A percentile compares a stretch with the other conserved stretches of the same genome.
phyloP scores from a whole-genome alignment of 495 filamentous ascomycete genomes.

The Aspergillus baeticus region DNA sequence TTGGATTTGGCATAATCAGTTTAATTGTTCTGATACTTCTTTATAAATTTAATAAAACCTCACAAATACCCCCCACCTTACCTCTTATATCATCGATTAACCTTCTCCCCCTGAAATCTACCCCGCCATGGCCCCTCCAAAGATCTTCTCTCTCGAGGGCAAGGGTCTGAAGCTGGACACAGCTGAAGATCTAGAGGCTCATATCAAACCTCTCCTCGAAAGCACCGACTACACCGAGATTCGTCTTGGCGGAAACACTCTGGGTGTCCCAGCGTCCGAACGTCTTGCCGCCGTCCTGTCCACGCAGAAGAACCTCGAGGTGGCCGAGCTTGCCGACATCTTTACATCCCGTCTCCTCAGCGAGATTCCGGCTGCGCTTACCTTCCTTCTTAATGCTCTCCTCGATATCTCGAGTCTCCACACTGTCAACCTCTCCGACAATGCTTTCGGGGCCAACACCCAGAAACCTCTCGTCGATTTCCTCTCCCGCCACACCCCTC shows the following conservation, averaged over 20 bases:
- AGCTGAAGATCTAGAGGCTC: conserved; percentile 79
- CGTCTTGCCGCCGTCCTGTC: conserved; percentile 75
- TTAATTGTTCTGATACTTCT: not conserved
- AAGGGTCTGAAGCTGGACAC: conserved; percentile 88
- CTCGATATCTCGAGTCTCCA: conserved; percentile 78
- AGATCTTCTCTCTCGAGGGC: conserved; percentile 86
- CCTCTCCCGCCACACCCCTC: conserved; percentile 77
- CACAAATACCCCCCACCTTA: not conserved
- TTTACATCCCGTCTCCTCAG: conserved; percentile 92
- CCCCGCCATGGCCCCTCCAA: conserved; percentile 56
- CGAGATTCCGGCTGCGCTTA: conserved; percentile 89
- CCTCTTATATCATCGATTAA: not conserved
- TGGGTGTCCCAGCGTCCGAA: conserved; percentile 84
- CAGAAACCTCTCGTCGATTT: conserved; percentile 81
- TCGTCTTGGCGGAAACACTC: conserved; percentile 80
- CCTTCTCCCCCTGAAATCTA: conserved; percentile 27
- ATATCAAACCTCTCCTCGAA: conserved; percentile 70
- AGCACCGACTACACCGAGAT: conserved; percentile 79
- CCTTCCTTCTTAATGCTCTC: conserved; percentile 79
- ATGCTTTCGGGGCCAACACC: conserved; percentile 94
- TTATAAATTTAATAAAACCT: not conserved
- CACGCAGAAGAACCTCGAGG: conserved; percentile 76
- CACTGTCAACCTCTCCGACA: conserved; percentile 94
- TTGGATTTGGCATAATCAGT: not conserved
- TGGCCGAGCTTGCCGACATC: conserved; percentile 92